A percentile compares a stretch with the other conserved stretches of the same genome.
Conservation (phyloP, 139 green algal species). For the Spirogloea muscicola region DNA sequence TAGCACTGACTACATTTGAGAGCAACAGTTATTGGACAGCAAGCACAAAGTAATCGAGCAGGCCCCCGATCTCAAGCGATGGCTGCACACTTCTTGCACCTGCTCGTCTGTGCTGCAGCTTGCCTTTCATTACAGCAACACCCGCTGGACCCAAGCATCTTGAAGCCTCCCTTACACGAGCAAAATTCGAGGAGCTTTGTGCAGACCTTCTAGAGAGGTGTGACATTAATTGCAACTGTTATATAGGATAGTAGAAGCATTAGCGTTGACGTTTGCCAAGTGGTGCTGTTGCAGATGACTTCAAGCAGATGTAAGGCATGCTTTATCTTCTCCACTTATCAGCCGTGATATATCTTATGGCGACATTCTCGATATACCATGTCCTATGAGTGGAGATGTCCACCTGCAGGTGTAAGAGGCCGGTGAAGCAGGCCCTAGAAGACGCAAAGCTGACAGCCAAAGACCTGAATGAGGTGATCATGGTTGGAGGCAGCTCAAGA, state of each 20-base stretch:
- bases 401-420: constrained; percentile 57
- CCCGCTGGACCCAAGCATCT: constrained; percentile 98
- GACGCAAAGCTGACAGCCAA: constrained; percentile 89
- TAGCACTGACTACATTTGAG: neutral
- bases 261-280: too few relatives aligned
- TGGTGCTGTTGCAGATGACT: too few relatives aligned
- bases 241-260: too few relatives aligned
- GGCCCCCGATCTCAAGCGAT: neutral
- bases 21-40: neutral
- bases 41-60: neutral
- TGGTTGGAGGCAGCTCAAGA: constrained; percentile 87
- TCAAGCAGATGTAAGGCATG: too few relatives aligned
- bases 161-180: constrained; percentile 73
- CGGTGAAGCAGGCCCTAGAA: constrained; percentile 82
- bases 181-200: constrained; percentile 94
- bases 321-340: too few relatives aligned
- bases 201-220: constrained; percentile 80
- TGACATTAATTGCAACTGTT: constrained; percentile 22
- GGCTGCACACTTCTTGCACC: neutral
- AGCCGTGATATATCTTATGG: too few relatives aligned
- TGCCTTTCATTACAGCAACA: constrained; percentile 99
- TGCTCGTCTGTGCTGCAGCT: constrained; percentile 20
- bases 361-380: too few relatives aligned
- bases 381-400: too few relatives aligned
- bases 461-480: constrained; percentile 77